Conservation (phyloP, 768 basidiomycete species). For the Pluteus cervinus region DNA sequence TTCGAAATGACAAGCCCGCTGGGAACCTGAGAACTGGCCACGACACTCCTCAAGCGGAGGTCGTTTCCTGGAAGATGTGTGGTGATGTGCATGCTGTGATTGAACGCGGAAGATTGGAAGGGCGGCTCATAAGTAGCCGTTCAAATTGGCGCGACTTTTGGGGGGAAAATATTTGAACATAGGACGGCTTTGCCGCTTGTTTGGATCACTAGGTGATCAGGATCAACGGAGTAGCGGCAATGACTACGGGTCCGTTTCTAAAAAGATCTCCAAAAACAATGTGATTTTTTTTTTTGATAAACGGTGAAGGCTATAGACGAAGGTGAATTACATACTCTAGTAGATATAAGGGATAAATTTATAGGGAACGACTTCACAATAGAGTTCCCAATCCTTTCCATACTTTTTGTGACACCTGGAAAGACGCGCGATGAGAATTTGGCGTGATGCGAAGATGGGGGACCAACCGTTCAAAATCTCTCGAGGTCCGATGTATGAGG, state of each 20-base stretch:
- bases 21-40: no score
- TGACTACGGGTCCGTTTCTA: conserved; percentile 1
- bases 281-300: neutral
- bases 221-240: no score
- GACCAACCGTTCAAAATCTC: conserved; percentile 87
- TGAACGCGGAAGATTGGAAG: no score
- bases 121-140: no score
- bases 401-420: conserved; percentile 80
- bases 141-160: no score
- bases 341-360: conserved; percentile 89
- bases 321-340: conserved; percentile 34
- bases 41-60: no score
- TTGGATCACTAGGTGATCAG: no score
- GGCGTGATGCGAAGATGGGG: neutral
- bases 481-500: conserved; percentile 82
- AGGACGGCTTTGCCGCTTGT: no score
- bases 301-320: conserved; percentile 2
- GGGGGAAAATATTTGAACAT: no score
- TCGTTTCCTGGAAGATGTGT: no score
- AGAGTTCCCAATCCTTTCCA: conserved; percentile 91
- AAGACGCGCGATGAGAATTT: neutral
- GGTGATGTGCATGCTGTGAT: no score
- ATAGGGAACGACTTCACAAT: conserved; percentile 82
- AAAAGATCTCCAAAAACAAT: neutral
- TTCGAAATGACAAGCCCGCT: conserved; percentile 46